A percentile compares a stretch with the other conserved stretches of the same genome.
Evolutionary conservation across 495 filamentous ascomycete genomes (phyloP).

Genomic region (Jackrogersella multiformis): DNA sequence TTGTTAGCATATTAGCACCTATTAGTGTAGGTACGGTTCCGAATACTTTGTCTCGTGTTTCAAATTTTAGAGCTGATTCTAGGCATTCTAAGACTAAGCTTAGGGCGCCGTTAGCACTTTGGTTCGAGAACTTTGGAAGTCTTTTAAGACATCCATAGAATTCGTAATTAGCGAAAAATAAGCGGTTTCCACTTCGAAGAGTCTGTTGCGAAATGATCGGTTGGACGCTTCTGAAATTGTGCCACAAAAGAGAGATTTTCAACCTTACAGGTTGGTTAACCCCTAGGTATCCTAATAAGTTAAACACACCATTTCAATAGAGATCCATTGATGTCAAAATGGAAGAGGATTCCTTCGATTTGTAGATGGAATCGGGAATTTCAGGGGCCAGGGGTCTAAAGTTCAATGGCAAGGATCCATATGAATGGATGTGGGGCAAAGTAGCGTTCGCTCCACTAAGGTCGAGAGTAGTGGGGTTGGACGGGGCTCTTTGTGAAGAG

Average conservation of each 20-base stretch:
- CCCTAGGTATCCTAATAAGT: constrained; percentile 17
- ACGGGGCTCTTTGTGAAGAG: not conserved
- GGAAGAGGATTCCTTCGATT: not conserved
- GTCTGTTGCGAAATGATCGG: constrained; percentile 15
- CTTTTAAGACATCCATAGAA: no score
- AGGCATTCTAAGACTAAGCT: not conserved
- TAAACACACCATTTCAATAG: constrained; percentile 1
- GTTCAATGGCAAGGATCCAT: not conserved
- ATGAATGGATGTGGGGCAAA: not conserved
- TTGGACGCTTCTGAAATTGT: constrained; percentile 15
- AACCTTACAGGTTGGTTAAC: constrained; percentile 17
- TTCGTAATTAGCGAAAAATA: no score
- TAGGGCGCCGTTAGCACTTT: constrained; percentile 10
- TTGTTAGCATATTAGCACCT: not conserved
- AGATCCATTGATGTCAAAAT: constrained; percentile 17
- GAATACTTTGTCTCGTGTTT: not conserved
- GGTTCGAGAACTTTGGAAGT: not conserved
- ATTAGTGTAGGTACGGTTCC: not conserved
- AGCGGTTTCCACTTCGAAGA: not conserved
- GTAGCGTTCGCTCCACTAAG: not conserved
- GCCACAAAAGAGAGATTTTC: constrained; percentile 33
- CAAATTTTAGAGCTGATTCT: not conserved
- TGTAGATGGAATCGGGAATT: constrained; percentile 18
- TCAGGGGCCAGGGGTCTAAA: constrained; percentile 11
- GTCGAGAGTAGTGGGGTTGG: not conserved